Percentiles rank a stretch among this genome's conserved stretches.
These are phyloP conservation scores for Colletotrichum melonis DNA, from an alignment of 2,329 filamentous ascomycete species.

Conservation along the genomic window DNA sequence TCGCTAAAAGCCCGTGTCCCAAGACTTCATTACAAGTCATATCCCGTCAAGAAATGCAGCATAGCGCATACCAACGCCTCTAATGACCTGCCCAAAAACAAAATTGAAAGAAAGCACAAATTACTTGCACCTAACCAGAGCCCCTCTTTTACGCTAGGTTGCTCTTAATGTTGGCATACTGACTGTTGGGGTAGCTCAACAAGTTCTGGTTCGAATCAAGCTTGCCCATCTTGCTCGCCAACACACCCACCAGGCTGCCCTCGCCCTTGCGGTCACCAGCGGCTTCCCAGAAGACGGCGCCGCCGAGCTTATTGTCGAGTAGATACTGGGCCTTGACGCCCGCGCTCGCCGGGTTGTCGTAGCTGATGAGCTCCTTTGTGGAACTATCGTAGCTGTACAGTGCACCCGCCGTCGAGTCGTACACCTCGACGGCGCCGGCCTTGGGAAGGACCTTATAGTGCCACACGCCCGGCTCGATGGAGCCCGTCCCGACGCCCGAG, in stretches of 20 bases:
- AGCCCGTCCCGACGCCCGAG: constrained; percentile 70
- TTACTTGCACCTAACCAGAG: background rate
- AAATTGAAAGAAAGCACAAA: background rate
- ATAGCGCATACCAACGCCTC: background rate
- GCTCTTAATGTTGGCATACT: constrained; percentile 67
- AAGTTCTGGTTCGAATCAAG: constrained; percentile 64
- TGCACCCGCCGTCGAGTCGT: constrained; percentile 69
- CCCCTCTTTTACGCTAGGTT: background rate
- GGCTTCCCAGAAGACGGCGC: constrained; percentile 88
- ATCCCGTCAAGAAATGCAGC: background rate
- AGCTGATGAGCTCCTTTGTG: constrained; percentile 74
- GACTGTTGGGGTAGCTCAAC: constrained; percentile 65
- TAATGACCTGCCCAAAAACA: background rate
- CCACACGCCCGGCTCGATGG: constrained; percentile 72
- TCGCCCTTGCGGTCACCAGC: constrained; percentile 69
- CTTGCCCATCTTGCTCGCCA: constrained; percentile 57
- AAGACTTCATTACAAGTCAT: background rate
- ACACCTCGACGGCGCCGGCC: constrained; percentile 64
- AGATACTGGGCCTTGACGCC: constrained; percentile 74
- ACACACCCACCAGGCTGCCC: constrained; percentile 68
- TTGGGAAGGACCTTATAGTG: constrained; percentile 79
- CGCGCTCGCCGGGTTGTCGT: constrained; percentile 71
- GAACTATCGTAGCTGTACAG: constrained; percentile 77
- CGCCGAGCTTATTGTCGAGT: constrained; percentile 70
- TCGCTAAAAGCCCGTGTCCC: background rate